Base-by-base conservation (phyloP, 139 green algal genomes). In the Edaphochlamys debaryana region DNA sequence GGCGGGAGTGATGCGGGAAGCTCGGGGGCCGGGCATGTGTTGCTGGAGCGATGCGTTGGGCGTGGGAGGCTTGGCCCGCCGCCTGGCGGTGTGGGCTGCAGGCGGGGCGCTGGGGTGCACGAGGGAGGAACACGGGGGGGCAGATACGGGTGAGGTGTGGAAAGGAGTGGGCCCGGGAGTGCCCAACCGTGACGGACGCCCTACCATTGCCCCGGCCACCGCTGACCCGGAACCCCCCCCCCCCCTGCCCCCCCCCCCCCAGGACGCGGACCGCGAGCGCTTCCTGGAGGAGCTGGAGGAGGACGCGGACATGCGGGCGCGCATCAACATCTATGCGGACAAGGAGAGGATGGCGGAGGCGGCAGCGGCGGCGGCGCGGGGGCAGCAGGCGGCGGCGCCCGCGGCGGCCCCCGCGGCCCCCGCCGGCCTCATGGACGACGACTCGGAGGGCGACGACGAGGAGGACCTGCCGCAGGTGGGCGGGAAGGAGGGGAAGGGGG, bases 261-360 rank as follows among this genome's bases (percentile, higher is more conserved):
- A 85, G 87, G 87, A 90, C 77, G 29, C 60, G 5, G 95, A 98
- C 81, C 82, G 94, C 66, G 95, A 98, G 89, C 87, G 92, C 41
- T 98, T 98, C 87, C 68, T 98, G 84, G 85, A 94, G 81, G 90
- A 93, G 80, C 83, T 93, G 38, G 90, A 93, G 67, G 90, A 93
- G 72, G 90, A 93, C 58, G 41, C 89, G 62, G 89, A 92, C 40
- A 88, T 94, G 81, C 79, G 85, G 5, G 38, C 52, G 8, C 80
- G 83, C 34, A 79, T 91, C 58, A 91, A 90, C 64, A 52, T 93
- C 58, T 92, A 87, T 83, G 87, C 88, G 69, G 80, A 86, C 67
- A 34, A 77, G 7, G 74, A 89, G 48, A 41, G 67, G 36, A 36
- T 89, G 8, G 74, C 42, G 42, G 62, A 22, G 70, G 69, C 40